phyloP scores from a whole-genome alignment of 305 asterid genomes.

The Fraxinus velutina region DNA sequence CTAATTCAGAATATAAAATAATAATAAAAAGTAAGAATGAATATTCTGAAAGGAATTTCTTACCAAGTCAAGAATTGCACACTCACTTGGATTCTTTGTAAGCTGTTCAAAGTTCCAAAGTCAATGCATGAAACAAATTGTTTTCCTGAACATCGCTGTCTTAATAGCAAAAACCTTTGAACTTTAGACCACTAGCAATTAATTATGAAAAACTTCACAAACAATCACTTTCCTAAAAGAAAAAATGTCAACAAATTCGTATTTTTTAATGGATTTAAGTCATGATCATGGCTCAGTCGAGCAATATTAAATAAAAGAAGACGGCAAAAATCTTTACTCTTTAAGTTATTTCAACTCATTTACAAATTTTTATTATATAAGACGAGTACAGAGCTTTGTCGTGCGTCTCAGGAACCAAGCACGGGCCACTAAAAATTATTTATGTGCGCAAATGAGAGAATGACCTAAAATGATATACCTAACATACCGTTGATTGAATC shows the following conservation, averaged over 20 bases:
- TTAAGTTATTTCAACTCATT: background rate
- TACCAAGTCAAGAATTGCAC: constrained; percentile 35
- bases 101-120: constrained; percentile 25
- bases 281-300: background rate
- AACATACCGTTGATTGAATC: background rate
- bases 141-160: constrained; percentile 20
- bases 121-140: constrained; percentile 35
- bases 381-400: background rate
- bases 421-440: background rate
- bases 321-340: background rate
- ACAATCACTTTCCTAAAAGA: background rate
- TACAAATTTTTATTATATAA: too few relatives aligned
- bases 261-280: background rate
- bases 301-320: background rate
- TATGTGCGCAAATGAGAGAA: background rate
- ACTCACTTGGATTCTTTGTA: constrained; percentile 28
- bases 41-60: constrained; percentile 22
- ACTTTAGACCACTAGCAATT: background rate
- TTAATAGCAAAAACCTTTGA: background rate
- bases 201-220: background rate
- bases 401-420: background rate
- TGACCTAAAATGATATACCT: background rate
- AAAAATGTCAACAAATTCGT: background rate
- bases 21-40: background rate
- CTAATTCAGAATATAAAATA: background rate